Base-by-base conservation (phyloP, 805 yeast genomes). In the Hagleromyces aurorensis region DNA sequence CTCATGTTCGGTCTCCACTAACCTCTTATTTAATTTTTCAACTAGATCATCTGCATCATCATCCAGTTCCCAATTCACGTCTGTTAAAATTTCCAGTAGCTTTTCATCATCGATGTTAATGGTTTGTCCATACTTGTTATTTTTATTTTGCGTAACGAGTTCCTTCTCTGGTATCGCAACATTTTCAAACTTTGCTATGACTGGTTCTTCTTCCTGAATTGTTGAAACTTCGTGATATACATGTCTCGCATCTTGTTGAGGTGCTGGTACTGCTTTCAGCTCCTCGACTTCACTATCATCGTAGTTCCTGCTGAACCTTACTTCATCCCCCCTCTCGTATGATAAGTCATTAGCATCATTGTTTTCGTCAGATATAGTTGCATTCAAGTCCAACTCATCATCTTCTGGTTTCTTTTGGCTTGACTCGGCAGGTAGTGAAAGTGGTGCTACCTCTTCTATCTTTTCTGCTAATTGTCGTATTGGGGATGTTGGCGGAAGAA, bases 31-130 rank as follows among this genome's bases (percentile, higher is more conserved):
- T 27, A 89, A 64, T 46, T 73, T 75, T 21, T 62, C 64, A 19
- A 78, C 65, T 16, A 87, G 55, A 0, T 67, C 62, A 16, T 63
- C 67, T 6, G 83, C 69, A 38, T 74, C 78, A 46, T 81, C 94
- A 4, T 64, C 58, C 2, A 77, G 68, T 16, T 70, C 69, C 91
- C 95, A 89, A 18, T 76, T 73, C 13, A 86, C 67, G 37, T 82
- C 89, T 16, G 79, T 83, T 34, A 87, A 69, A 9, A 84, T 54
- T 37, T 83, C 93, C 27, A 46, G 26, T 15, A 55, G 26, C 7
- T 43, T 52, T 32, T 53, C 54, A 29, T 48, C 50, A 9, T 45
- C 46, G 13, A 49, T 37, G 13, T 75, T 78, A 59, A 55, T 3
- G 55, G 36, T 10, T 44, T 43, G n/a, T 40, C 36, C 4, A 20